phyloP scores from a whole-genome alignment of 192 early-diverging fungal genomes.

The Hyaloraphidium curvatum region DNA sequence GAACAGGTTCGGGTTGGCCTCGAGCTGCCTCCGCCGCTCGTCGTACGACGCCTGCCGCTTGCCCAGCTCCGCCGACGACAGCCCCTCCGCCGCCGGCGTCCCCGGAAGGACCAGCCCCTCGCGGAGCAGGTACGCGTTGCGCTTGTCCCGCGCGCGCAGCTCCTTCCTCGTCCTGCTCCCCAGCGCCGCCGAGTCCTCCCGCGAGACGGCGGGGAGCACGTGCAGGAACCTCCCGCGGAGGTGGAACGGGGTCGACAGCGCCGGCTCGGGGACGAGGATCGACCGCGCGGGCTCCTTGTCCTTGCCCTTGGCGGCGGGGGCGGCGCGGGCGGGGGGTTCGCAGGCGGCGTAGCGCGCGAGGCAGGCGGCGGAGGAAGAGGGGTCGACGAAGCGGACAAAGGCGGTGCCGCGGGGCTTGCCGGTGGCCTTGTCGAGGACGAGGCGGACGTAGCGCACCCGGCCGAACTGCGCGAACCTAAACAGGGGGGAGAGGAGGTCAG shows the following conservation, averaged over 20 bases:
- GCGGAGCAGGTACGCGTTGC: slow-evolving; percentile 73
- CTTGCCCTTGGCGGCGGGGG: background rate
- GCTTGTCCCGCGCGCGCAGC: slow-evolving; percentile 52
- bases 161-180: slow-evolving; percentile 34
- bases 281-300: slow-evolving; percentile 7
- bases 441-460: slow-evolving; percentile 52
- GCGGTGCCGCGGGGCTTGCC: slow-evolving; percentile 81
- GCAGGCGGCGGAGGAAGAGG: slow-evolving; percentile 52
- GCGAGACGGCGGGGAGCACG: slow-evolving; percentile 58
- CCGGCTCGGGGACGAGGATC: slow-evolving; percentile 23
- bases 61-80: slow-evolving; percentile 52
- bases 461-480: slow-evolving; percentile 53
- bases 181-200: slow-evolving; percentile 41
- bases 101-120: slow-evolving; percentile 82
- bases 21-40: slow-evolving; percentile 57
- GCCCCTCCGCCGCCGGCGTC: slow-evolving; percentile 46
- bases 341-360: slow-evolving; percentile 24
- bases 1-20: slow-evolving; percentile 71
- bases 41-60: slow-evolving; percentile 70
- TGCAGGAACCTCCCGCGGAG: slow-evolving; percentile 69
- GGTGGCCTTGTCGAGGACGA: slow-evolving; percentile 67
- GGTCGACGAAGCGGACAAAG: slow-evolving; percentile 70
- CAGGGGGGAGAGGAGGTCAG: background rate
- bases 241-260: slow-evolving; percentile 39
- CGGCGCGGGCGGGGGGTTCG: too few relatives aligned